These are phyloP conservation scores for Lipomyces chichibuensis DNA, from an alignment of 805 yeast genomes.

Conservation along the genomic window DNA sequence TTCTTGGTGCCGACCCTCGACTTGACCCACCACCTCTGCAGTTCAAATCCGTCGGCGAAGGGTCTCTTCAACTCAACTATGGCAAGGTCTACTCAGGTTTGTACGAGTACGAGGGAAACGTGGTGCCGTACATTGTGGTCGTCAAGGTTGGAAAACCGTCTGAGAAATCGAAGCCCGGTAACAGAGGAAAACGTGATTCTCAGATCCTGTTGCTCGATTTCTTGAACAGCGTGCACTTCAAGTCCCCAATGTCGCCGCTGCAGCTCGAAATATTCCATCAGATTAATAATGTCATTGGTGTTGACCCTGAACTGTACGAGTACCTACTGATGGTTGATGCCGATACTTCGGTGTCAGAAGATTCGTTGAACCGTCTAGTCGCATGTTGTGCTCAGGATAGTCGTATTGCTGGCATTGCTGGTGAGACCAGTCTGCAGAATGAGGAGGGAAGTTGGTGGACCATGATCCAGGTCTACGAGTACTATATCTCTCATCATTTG, in stretches of 20 bases:
- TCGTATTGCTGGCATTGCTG: constrained; percentile 62
- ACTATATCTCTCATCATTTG: constrained; percentile 65
- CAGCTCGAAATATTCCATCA: constrained; percentile 59
- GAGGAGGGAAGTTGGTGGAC: constrained; percentile 60
- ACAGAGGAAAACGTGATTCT: constrained; percentile 68
- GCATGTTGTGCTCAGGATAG: constrained; percentile 64
- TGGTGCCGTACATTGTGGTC: constrained; percentile 57
- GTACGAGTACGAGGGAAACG: constrained; percentile 58
- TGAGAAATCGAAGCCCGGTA: constrained; percentile 58
- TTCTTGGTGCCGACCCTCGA: constrained; percentile 51
- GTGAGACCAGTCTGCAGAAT: constrained; percentile 63
- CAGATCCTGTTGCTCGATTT: constrained; percentile 62
- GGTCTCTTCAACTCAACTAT: constrained; percentile 60
- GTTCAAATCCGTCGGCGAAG: constrained; percentile 64
- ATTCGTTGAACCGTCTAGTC: constrained; percentile 58
- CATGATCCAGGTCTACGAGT: constrained; percentile 64
- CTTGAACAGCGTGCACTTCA: constrained; percentile 61
- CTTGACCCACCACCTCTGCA: constrained; percentile 57
- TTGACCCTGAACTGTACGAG: constrained; percentile 64
- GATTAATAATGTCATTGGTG: constrained; percentile 61
- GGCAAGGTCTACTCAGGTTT: constrained; percentile 67
- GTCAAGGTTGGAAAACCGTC: constrained; percentile 62
- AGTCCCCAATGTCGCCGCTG: constrained; percentile 61
- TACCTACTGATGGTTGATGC: constrained; percentile 63
- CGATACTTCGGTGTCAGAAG: constrained; percentile 60